A percentile compares a stretch with the other conserved stretches of the same genome.
Evolutionary conservation across 441 rosid genomes (phyloP).

Genomic region (Codiaeum variegatum): DNA sequence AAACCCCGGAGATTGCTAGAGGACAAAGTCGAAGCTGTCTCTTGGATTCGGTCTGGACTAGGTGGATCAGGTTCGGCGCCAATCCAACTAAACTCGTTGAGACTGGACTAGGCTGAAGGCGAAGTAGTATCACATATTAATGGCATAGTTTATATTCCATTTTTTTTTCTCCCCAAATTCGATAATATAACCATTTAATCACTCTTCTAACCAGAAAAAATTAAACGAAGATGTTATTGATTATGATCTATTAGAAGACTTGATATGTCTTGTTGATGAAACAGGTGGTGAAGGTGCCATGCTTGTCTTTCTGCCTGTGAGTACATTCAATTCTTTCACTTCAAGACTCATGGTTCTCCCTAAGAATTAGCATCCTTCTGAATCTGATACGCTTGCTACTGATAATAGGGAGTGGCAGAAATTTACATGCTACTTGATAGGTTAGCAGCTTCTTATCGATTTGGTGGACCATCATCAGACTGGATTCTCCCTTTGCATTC

Average conservation of each 20-base stretch:
- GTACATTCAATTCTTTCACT: constrained; percentile 26
- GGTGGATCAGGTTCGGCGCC: too few species aligned
- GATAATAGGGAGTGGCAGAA: constrained; percentile 71
- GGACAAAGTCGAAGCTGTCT: too few species aligned
- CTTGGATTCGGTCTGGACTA: too few species aligned
- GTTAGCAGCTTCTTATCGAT: constrained; percentile 73
- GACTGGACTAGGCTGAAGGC: too few species aligned
- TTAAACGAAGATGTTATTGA: constrained; percentile 83
- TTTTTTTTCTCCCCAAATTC: constrained; percentile 18
- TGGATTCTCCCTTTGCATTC: constrained; percentile 96
- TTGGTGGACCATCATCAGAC: constrained; percentile 75
- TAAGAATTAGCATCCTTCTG: constrained; percentile 9
- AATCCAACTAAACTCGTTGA: too few species aligned
- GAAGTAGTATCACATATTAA: too few species aligned
- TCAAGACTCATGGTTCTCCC: neutral
- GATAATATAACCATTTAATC: constrained; percentile 8
- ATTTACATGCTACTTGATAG: constrained; percentile 68
- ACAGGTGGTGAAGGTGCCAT: constrained; percentile 76
- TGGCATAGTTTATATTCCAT: constrained; percentile 12
- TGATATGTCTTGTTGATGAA: constrained; percentile 79
- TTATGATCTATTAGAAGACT: constrained; percentile 88
- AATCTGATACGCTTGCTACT: constrained; percentile 25
- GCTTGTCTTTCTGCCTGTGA: constrained; percentile 84
- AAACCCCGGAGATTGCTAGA: too few species aligned
- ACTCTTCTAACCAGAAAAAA: constrained; percentile 51